A percentile compares a stretch with the other conserved stretches of the same genome.
These are phyloP conservation scores for Chiua sp. DNA, from an alignment of 1,284 basidiomycete species.

Conservation along the genomic window DNA sequence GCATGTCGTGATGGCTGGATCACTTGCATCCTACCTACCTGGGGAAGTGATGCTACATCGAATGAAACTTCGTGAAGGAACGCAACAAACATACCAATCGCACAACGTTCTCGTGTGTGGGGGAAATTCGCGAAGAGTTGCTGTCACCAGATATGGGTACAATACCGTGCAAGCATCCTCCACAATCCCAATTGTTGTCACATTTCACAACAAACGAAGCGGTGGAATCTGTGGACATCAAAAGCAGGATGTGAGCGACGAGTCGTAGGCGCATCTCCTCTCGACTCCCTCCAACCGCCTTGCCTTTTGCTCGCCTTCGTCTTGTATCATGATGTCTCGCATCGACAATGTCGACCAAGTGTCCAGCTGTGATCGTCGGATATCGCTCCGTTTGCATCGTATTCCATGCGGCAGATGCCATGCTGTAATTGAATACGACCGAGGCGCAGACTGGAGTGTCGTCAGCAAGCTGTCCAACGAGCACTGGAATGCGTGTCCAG, in stretches of 20 bases:
- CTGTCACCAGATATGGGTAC: constrained; percentile 23
- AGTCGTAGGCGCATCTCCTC: constrained; percentile 8
- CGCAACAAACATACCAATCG: constrained; percentile 29
- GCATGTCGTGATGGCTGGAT: constrained; percentile 10
- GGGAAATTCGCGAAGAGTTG: constrained; percentile 25
- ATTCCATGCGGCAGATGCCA: constrained; percentile 34
- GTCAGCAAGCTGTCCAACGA: constrained; percentile 34
- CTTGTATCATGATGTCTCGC: constrained; percentile 23
- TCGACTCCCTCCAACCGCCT: constrained; percentile 3
- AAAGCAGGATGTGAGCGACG: constrained; percentile 23
- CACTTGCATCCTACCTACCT: constrained; percentile 13
- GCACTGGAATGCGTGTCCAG: constrained; percentile 35
- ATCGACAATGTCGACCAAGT: constrained; percentile 11
- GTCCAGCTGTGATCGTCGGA: constrained; percentile 14
- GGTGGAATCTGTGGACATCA: constrained; percentile 26
- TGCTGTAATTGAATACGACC: constrained; percentile 31
- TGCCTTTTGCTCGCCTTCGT: constrained; percentile 15
- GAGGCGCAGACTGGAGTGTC: constrained; percentile 29
- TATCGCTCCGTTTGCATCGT: constrained; percentile 9
- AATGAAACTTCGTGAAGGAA: constrained; percentile 32
- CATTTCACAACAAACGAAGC: constrained; percentile 42
- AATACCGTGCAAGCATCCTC: constrained; percentile 25
- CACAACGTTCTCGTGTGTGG: constrained; percentile 25
- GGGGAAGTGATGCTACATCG: constrained; percentile 22
- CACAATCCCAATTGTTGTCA: constrained; percentile 24